Conservation (phyloP, 2,329 filamentous ascomycete species). For the Gremmenia infestans region DNA sequence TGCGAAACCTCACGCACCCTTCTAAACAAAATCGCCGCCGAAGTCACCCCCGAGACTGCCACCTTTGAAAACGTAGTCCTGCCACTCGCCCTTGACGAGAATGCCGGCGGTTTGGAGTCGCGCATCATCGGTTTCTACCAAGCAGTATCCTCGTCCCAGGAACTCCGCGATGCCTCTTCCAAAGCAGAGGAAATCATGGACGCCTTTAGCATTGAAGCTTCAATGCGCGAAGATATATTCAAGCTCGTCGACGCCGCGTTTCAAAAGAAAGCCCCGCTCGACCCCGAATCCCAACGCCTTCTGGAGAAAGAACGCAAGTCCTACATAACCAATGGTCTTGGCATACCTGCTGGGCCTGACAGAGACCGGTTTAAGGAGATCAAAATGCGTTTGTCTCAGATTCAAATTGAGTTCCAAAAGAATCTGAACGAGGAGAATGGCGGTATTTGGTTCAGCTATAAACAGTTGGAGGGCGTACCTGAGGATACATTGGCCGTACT, state of each 20-base stretch:
- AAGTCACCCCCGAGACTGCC: constrained; percentile 47
- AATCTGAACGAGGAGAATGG: constrained; percentile 79
- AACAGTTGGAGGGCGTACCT: constrained; percentile 72
- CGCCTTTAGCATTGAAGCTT: constrained; percentile 71
- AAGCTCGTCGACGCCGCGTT: constrained; percentile 56
- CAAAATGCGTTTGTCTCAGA: constrained; percentile 71
- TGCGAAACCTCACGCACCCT: constrained; percentile 57
- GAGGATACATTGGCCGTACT: constrained; percentile 61
- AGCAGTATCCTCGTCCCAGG: constrained; percentile 64
- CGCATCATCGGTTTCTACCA: constrained; percentile 77
- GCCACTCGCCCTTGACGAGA: constrained; percentile 71
- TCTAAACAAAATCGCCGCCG: constrained; percentile 60
- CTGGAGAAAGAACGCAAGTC: constrained; percentile 73
- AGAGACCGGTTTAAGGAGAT: constrained; percentile 81
- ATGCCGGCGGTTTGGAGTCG: constrained; percentile 52
- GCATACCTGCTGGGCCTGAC: constrained; percentile 62
- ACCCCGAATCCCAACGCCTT: constrained; percentile 65
- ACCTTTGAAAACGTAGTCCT: constrained; percentile 49
- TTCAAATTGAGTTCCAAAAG: constrained; percentile 72
- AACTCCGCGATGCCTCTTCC: constrained; percentile 68
- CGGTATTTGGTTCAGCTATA: constrained; percentile 70
- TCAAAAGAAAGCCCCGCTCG: constrained; percentile 54
- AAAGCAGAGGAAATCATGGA: constrained; percentile 72
- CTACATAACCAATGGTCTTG: constrained; percentile 72
- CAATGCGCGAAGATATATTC: constrained; percentile 80